Base-by-base conservation (phyloP, 257 asterid species). In the Solanum chmielewskii region DNA sequence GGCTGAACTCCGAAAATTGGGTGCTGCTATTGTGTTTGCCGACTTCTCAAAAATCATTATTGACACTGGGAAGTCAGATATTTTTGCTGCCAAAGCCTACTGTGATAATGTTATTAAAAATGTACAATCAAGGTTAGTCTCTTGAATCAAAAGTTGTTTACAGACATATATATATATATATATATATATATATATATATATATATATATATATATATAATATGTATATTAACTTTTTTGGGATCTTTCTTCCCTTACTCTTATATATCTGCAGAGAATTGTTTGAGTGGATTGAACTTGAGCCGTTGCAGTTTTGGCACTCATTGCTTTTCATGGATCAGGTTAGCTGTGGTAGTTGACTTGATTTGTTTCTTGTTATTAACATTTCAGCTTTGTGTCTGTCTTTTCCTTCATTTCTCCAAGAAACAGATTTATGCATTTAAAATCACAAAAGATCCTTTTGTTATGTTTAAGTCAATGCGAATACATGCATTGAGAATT, bases 261-360 rank as follows among this genome's bases (percentile, higher is more conserved):
- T 74, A 5, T 44, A 52, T 56, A 52, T 42, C 89, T 29, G 64
- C 93, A 97, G 99, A 91, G 99, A 97, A 88, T 91, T 97, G 75
- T 97, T 97, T 86, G 98, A 96, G 92, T 97, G 98, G 99, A 90
- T 97, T 85, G 99, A 94, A 91, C 94, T 97, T 74, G 99, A 97
- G 92, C 99, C 98, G 44, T 83, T 88, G 89, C 98, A 95, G 93
- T 97, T 92, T 87, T 97, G 98, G 98, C 97, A 97, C 90, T 95
- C 98, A 88, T 89, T 95, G 82, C 96, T 97, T 88, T 95, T 97
- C 89, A 97, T 97, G 99, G 99, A 97, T 89, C 99, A 95, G 99
- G 99, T 97, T 87, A 86, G 94, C 91, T 81, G 18, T 81, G 64
- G 45, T 42, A 49, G 44, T 81, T 81, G 62, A 47, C 68, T 47